Conservation (phyloP, 177 flowering plant genomes). For the Tripterygium wilfordii region DNA sequence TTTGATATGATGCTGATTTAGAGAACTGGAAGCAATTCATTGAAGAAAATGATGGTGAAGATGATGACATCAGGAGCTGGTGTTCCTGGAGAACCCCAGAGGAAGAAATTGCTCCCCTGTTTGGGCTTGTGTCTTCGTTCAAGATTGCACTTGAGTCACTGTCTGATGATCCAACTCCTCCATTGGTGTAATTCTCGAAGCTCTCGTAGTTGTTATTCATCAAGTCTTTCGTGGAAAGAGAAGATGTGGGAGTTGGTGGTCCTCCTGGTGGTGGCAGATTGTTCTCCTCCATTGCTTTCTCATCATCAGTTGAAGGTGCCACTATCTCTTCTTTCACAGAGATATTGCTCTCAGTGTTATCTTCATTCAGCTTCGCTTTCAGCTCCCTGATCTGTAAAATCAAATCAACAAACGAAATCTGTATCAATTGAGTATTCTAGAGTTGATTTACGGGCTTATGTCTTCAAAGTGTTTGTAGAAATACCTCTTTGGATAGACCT, state of each 20-base stretch:
- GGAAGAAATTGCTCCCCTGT: constrained; percentile 29
- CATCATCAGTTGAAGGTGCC: constrained; percentile 25
- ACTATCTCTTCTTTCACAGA: constrained; percentile 35
- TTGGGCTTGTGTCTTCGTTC: constrained; percentile 62
- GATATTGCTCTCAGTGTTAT: constrained; percentile 27
- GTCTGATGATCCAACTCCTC: constrained; percentile 33
- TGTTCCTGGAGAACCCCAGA: constrained; percentile 24
- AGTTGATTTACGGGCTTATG: neutral
- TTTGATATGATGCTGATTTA: constrained; percentile 14
- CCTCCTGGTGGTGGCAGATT: constrained; percentile 1
- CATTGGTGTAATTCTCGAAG: constrained; percentile 9
- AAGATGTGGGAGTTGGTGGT: neutral
- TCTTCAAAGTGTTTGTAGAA: neutral
- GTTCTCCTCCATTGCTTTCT: constrained; percentile 13
- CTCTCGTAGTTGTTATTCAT: constrained; percentile 7
- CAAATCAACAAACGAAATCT: neutral
- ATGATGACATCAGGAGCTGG: constrained; percentile 4
- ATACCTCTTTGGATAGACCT: constrained; percentile 61
- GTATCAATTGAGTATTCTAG: neutral
- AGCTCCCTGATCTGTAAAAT: constrained; percentile 50
- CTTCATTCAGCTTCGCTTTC: constrained; percentile 59
- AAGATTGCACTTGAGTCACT: constrained; percentile 86
- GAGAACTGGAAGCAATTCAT: constrained; percentile 30
- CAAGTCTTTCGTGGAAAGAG: constrained; percentile 6
- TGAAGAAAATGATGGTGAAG: constrained; percentile 16